These are phyloP conservation scores for Closterium sp. DNA, from an alignment of 139 green algal genomes.

Conservation along the genomic window DNA sequence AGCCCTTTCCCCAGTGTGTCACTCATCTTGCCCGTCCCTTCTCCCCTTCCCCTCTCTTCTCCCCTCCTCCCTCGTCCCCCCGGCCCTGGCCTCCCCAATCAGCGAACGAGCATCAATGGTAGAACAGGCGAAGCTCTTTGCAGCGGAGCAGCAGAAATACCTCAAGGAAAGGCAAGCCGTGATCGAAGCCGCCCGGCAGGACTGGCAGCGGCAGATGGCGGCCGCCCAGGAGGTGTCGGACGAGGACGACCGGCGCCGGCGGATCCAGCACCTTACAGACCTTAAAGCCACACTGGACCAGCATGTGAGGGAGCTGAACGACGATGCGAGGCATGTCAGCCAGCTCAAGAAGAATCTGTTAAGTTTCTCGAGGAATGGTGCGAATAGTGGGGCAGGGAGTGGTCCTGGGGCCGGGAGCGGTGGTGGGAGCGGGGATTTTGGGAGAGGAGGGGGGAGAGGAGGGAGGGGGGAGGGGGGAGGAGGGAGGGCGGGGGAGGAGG, in stretches of 20 bases:
- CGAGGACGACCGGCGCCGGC: neutral
- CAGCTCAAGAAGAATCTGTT: slow-evolving; percentile 3
- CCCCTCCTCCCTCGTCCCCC: no score
- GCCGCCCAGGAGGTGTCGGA: neutral
- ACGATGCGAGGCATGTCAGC: neutral
- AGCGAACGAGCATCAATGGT: neutral
- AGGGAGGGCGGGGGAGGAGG: no score
- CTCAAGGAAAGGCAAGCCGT: neutral
- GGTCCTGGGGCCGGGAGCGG: neutral
- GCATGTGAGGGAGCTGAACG: neutral
- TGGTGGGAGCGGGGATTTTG: neutral
- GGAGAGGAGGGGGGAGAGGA: neutral
- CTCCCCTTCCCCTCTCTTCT: no score
- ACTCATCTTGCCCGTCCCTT: no score
- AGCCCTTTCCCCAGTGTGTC: no score
- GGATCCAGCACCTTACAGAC: neutral
- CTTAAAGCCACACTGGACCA: neutral
- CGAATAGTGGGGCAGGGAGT: neutral
- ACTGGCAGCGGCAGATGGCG: slow-evolving; percentile 6
- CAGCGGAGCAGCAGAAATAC: neutral
- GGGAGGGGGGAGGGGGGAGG: neutral
- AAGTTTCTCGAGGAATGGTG: neutral
- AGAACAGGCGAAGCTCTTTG: neutral
- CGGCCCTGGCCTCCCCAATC: neutral
- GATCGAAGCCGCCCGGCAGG: slow-evolving; percentile 3